Base-by-base conservation (phyloP, 129 eudicot genomes). In the Pittosporum tobira region DNA sequence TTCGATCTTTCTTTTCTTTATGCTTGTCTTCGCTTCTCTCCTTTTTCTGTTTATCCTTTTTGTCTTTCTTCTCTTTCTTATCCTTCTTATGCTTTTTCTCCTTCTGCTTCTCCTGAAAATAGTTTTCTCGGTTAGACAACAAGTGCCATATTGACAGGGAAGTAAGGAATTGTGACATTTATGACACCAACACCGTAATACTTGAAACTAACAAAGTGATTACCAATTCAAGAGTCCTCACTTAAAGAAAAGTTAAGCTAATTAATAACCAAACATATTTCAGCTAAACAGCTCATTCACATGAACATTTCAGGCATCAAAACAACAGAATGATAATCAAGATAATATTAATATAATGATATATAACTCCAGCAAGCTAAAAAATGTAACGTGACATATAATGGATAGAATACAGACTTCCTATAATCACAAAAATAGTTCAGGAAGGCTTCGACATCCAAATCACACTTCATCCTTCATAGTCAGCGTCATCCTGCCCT, bases 101-200 rank as follows among this genome's bases (percentile, higher is more conserved):
- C 47, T 71, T 63, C 51, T 54, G 59, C 65, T 71, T 76, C 74
- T 62, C 82, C 82, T 77, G 74, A 48, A 47, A n/a, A 59, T 12
- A 70, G 28, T 48, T 53, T 37, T 12, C 36, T 20, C 15, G n/a
- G 10, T 30, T n/a, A 22, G 30, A 12, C 36, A 66, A 27, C 0
- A 21, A 5, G 36, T 29, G 40, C 23, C n/a, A n/a, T n/a, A 53
- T 34, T 6, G 40, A 6, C 40, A 34, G 40, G 10, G 11, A 34
- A 34, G 10, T 34, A 34, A 34, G 10, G 40, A 34, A 53, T 5
- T 25, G 3, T 26, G 15, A 28, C 24, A 51, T 14, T 12, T 37
- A 61, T n/a, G 16, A n/a, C 8, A 28, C 16, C 30, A 6, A 10
- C 27, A 6, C 54, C n/a, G 14, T 26, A 26, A 52, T 6, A 16